phyloP scores from a whole-genome alignment of 2,329 filamentous ascomycete genomes.

The Calonectria multiphialidica region DNA sequence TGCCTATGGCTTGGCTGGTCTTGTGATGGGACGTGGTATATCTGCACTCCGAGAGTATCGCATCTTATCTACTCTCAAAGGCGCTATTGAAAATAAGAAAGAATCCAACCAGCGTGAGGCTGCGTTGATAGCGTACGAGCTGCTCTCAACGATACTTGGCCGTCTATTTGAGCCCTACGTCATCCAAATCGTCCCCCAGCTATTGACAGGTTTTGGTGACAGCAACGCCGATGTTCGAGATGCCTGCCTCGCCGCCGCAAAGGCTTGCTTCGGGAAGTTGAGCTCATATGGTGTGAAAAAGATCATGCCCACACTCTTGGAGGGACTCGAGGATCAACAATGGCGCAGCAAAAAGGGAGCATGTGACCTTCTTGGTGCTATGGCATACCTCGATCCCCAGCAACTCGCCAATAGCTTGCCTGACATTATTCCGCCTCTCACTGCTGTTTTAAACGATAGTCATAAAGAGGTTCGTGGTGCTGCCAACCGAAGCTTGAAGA shows the following conservation, averaged over 20 bases:
- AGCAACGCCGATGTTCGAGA: conserved; percentile 90
- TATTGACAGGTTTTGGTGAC: conserved; percentile 92
- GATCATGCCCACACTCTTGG: conserved; percentile 89
- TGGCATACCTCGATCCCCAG: conserved; percentile 97
- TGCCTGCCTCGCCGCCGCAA: conserved; percentile 91
- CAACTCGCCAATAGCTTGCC: conserved; percentile 93
- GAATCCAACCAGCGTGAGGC: conserved; percentile 90
- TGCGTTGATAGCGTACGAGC: conserved; percentile 89
- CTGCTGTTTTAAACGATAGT: conserved; percentile 93
- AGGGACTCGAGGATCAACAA: conserved; percentile 93
- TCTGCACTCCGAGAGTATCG: conserved; percentile 85
- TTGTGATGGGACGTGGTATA: conserved; percentile 90
- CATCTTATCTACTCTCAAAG: conserved; percentile 83
- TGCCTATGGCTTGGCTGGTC: conserved; percentile 92
- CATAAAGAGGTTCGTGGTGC: conserved; percentile 96
- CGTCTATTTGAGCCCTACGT: conserved; percentile 96
- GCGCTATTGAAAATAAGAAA: conserved; percentile 94
- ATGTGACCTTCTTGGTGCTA: conserved; percentile 94
- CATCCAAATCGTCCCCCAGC: conserved; percentile 92
- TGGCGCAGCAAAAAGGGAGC: conserved; percentile 99
- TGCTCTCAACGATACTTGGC: conserved; percentile 87
- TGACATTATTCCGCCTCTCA: conserved; percentile 96
- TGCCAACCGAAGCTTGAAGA: conserved; percentile 95
- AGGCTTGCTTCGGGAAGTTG: conserved; percentile 91
- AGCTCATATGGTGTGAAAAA: conserved; percentile 97